These are phyloP conservation scores for Botrytis tulipae DNA, from an alignment of 2,329 filamentous ascomycete genomes.

Conservation along the genomic window DNA sequence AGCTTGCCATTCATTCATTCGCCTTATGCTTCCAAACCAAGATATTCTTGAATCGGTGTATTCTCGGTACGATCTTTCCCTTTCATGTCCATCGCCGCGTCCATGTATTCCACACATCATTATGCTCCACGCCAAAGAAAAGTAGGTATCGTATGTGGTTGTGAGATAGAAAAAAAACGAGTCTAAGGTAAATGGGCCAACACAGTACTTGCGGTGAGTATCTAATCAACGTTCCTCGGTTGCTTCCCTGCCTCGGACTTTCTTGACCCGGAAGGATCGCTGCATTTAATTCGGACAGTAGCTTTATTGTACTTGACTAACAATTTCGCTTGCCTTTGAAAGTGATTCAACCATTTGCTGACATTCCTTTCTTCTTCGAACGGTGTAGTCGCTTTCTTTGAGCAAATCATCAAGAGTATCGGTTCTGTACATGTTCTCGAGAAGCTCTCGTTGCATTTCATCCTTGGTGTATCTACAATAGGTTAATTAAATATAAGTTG, in stretches of 20 bases:
- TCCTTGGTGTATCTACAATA: conserved; percentile 80
- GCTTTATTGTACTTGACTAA: conserved; percentile 63
- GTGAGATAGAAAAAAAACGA: conserved; percentile 24
- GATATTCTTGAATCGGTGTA: conserved; percentile 9
- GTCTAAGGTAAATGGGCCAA: conserved; percentile 26
- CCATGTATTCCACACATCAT: conserved; percentile 31
- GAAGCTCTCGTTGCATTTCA: conserved; percentile 94
- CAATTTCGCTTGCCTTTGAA: conserved; percentile 88
- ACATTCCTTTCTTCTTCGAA: conserved; percentile 93
- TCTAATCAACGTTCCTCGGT: conserved; percentile 25
- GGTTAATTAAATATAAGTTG: conserved; percentile 22
- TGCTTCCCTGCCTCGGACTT: conserved; percentile 22
- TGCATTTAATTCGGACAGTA: conserved; percentile 23
- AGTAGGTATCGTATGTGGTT: conserved; percentile 33
- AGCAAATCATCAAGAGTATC: conserved; percentile 89
- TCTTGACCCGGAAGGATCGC: conserved; percentile 23
- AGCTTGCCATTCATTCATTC: conserved; percentile 23
- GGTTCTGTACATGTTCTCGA: conserved; percentile 95
- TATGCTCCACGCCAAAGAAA: conserved; percentile 30
- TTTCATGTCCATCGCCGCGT: conserved; percentile 24
- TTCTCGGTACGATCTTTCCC: conserved; percentile 12
- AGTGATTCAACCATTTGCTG: conserved; percentile 98
- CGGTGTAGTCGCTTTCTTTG: conserved; percentile 97
- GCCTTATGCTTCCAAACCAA: conserved; percentile 27
- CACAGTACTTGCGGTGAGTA: conserved; percentile 26